Conservation (phyloP, 495 filamentous ascomycete species). For the Evernia prunastri region DNA sequence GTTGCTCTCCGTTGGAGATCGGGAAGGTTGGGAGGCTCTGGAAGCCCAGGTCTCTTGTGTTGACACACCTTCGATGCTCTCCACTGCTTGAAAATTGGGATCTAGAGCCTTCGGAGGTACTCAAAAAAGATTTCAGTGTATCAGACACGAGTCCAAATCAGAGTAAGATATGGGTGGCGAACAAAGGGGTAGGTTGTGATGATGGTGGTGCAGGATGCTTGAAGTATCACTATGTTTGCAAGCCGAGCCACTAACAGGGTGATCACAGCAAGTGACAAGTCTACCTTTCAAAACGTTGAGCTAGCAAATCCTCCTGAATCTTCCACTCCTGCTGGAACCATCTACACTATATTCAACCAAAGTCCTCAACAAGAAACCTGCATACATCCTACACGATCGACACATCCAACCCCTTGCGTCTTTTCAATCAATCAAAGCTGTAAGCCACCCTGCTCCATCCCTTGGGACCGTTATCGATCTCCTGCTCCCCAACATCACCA, state of each 20-base stretch:
- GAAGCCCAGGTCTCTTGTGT: neutral
- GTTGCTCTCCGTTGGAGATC: neutral
- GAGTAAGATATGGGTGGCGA: neutral
- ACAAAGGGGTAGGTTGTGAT: neutral
- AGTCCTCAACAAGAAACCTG: too few species aligned
- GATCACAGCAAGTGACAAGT: conserved; percentile 1
- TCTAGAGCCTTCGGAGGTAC: neutral
- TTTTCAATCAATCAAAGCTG: neutral
- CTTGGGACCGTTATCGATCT: too few species aligned
- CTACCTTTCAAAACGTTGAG: neutral
- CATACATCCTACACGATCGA: too few species aligned
- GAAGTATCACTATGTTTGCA: neutral
- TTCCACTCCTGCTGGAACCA: too few species aligned
- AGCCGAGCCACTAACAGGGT: neutral
- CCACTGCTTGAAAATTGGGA: neutral
- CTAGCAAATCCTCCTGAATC: too few species aligned
- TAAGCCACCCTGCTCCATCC: too few species aligned
- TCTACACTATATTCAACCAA: too few species aligned
- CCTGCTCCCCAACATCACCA: too few species aligned
- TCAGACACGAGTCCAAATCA: neutral
- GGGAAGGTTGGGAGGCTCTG: neutral
- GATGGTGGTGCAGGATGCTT: neutral
- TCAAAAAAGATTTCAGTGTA: neutral
- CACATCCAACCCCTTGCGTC: too few species aligned
- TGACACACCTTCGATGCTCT: neutral